Evolutionary conservation across 192 early-diverging fungal genomes (phyloP), one percentile per base, ranked within the genome.

Genomic region (Linderina pennispora): DNA sequence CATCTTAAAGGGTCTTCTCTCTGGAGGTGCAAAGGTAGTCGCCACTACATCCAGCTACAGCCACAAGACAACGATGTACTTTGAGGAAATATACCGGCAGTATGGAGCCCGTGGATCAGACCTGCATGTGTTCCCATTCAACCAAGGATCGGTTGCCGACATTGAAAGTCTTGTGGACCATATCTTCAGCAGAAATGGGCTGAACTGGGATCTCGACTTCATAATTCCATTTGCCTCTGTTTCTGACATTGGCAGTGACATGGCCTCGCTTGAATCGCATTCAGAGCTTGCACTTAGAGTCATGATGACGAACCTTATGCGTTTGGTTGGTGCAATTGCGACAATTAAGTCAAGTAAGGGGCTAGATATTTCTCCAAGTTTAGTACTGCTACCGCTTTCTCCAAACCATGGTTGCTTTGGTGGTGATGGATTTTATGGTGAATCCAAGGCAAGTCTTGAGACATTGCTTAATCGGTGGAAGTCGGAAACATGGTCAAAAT

Each of bases 391-490:
- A 33, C 93, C 93, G 5, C 54, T 92, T 37, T 96, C 93, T 37
- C 89, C 91, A 41, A 96, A 96, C 76, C 93, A 92, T 59, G 93
- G 91, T 45, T 90, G 82, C 10, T 91, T 96, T 56, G 93, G 93
- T 48, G 76, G 76, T 40, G 86, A 96, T 50, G 93, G 93, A 65
- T 77, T 96, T 8, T 96, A 96, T 64, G 78, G 84, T 59, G 93
- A 96, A 62, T 87, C 89, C 53, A 96, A 96, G 85, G 80, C 90
- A 50, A 83, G 77, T 32, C 78, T 96, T 22, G 90, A 92, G 73
- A 89, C 90, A 15, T 64, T 90, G 48, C 77, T 96, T 56, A 90
- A 90, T 80, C 79, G 90, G 46, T 96, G 87, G 86, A 67, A 81
- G 48, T 85, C 90, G 39, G 93, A 96, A 65, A 74, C 67, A 24